Evolutionary conservation across 257 asterid genomes (phyloP), one percentile per base, ranked within the genome.

Genomic region (Nicotiana knightiana): DNA sequence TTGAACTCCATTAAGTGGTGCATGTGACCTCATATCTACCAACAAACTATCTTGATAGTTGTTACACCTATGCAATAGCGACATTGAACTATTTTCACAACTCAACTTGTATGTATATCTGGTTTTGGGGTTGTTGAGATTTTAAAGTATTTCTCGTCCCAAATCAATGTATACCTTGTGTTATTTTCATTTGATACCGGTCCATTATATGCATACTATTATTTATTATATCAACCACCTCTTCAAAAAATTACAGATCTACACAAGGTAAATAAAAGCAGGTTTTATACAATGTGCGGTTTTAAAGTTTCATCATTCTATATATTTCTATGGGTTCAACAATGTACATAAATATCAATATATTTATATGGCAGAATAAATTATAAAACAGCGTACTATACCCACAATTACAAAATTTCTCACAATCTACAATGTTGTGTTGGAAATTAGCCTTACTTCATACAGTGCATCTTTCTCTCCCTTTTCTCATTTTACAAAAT

Each of bases 401-500:
- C 58, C 30, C 30, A 39, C 24, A 21, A 0, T 21, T 21, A 21
- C 24, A 21, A 67, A 35, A 5, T 15, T 26, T 62, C 35, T 39
- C 73, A 67, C 21, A 43, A 65, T 28, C 89, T 89, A 93, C 86
- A 79, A 33, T 78, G 88, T 87, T 33, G 98, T 88, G 86, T 86
- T 88, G 84, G 99, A 94, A 82, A 94, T 89, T 67, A 94, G 94
- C 73, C 86, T 87, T 79, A 96, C 95, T 89, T 96, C 98, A 70
- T 93, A 93, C 76, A 80, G 9, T 9, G 51, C 51, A 77, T 89
- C 80, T 2, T 90, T 85, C 48, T 87, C 97, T 76, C 93, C 94
- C 85, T 87, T 91, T 63, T 21, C 24, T 21, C 24, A 21, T 21
- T 21, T 21, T 21, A 21, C 24, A 21, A 21, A 21, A 21, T 21